Percentiles rank a stretch among this genome's conserved stretches.
phyloP scores from a whole-genome alignment of 495 filamentous ascomycete genomes.

The Penicillium atrosanguineum region DNA sequence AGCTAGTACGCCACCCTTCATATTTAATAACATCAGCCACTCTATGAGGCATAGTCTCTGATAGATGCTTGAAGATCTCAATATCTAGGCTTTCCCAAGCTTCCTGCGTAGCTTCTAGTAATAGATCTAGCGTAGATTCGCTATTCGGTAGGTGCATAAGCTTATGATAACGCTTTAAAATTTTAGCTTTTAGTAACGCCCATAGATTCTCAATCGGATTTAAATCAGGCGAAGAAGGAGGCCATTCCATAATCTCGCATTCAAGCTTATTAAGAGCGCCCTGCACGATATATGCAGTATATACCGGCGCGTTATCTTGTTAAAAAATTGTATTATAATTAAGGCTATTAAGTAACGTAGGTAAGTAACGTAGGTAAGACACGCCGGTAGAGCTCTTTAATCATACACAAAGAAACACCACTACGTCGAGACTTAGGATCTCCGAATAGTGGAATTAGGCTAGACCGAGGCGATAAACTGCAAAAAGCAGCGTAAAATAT shows the following conservation, averaged over 20 bases:
- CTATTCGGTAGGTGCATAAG: conserved; percentile 6
- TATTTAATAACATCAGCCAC: conserved; percentile 4
- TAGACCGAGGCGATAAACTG: not conserved
- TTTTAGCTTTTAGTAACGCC: conserved; percentile 7
- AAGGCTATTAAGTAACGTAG: conserved; percentile 3
- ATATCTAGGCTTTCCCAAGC: not conserved
- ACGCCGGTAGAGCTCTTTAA: conserved; percentile 8
- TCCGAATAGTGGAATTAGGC: conserved; percentile 7
- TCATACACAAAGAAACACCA: conserved; percentile 2
- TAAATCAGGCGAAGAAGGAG: conserved; percentile 16
- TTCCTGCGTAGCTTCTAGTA: conserved; percentile 3
- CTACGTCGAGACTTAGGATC: not conserved
- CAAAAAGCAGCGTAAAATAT: conserved; percentile 11
- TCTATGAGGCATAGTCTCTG: conserved; percentile 5
- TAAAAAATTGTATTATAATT: conserved; percentile 4
- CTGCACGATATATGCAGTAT: not conserved
- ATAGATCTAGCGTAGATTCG: not conserved
- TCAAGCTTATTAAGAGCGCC: conserved; percentile 3
- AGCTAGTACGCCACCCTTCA: conserved; percentile 8
- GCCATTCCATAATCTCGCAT: conserved; percentile 6
- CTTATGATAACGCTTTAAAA: conserved; percentile 4
- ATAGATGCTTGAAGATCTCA: conserved; percentile 1
- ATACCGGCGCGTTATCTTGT: conserved; percentile 7
- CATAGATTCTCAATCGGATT: conserved; percentile 17
- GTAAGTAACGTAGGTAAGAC: conserved; percentile 7